Base-by-base conservation (phyloP, 2,329 filamentous ascomycete genomes). In the Paraconiothyrium brasiliense region DNA sequence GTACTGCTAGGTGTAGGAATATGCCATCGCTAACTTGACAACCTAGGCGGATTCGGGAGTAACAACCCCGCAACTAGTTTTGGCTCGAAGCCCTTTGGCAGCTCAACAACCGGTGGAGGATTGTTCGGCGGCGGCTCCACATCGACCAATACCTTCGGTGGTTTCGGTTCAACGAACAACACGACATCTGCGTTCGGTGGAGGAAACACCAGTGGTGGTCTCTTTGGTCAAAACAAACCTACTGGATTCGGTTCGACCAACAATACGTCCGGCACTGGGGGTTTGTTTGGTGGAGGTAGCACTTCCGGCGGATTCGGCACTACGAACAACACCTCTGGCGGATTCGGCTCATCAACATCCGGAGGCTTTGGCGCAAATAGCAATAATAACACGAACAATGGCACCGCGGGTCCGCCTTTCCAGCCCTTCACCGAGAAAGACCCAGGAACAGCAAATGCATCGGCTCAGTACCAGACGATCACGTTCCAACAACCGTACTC, bases 401-500 rank as follows among this genome's bases (percentile, higher is more conserved):
- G 92, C 61, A 94, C 92, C 10, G 89, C 84, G 14, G 82, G 75
- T 58, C 79, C 85, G 3, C 85, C 89, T 5, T 96, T 94, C 80
- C 81, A 86, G 63, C 83, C 92, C 0, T 85, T 87, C 50, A 81
- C 84, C 22, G 92, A 96, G 80, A 95, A 94, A 77, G 92, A 96
- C 72, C 14, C 30, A n/a, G 79, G 70, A 4, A 50, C 83, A 3
- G 85, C 73, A 5, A 79, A 77, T 20, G 77, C 80, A n/a, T 84
- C 80, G 58, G 81, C 90, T 72, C 85, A 90, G 4, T 96, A 91
- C 78, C 92, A 95, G 78, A 94, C 89, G 69, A 88, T 96, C 59
- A 82, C 90, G 24, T 93, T 94, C 77, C 90, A 91, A 80, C 88
- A 90, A 27, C 87, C 90, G 1, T 96, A 94, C 82, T 90, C 89